Evolutionary conservation across 2,329 filamentous ascomycete species (phyloP).

Genomic region (Claviceps fusiformis): DNA sequence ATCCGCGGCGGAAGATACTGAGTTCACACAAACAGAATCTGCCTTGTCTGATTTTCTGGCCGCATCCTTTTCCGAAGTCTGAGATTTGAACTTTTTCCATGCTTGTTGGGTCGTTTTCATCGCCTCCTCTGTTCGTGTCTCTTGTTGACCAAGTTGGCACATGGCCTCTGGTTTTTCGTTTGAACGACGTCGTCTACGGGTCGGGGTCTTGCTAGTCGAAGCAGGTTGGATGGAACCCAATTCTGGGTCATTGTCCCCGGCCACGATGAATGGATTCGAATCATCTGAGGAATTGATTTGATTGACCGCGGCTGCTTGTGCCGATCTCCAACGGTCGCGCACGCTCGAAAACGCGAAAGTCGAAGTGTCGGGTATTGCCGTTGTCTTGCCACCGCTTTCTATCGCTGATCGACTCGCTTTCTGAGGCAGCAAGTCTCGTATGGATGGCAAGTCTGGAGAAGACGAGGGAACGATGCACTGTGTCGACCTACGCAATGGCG

Average conservation of each 20-base stretch:
- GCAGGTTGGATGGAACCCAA: conserved; percentile 1
- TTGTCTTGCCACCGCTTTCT: conserved; percentile 22
- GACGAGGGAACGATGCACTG: conserved; percentile 26
- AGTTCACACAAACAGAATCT: too few relatives aligned
- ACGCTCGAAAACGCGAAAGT: conserved; percentile 28
- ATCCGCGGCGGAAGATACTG: not conserved
- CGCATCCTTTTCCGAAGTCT: conserved; percentile 1
- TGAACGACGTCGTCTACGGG: not conserved
- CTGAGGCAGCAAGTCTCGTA: conserved; percentile 33
- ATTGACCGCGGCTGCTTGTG: conserved; percentile 12
- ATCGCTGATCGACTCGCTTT: conserved; percentile 18
- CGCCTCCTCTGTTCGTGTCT: not conserved
- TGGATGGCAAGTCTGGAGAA: conserved; percentile 41
- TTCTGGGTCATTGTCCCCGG: conserved; percentile 2
- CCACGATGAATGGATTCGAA: not conserved
- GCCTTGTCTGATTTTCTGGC: not conserved
- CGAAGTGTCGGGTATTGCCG: conserved; percentile 23
- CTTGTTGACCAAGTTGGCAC: not conserved
- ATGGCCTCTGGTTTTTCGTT: not conserved
- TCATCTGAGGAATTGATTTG: not conserved
- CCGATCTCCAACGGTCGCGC: conserved; percentile 21
- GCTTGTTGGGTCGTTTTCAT: conserved; percentile 15
- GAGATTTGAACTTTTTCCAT: conserved; percentile 23
- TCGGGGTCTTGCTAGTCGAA: not conserved
- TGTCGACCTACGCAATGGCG: conserved; percentile 18